A percentile compares a stretch with the other conserved stretches of the same genome.
phyloP scores from a whole-genome alignment of 73 alveolate species.

The Paramecium caudatum region DNA sequence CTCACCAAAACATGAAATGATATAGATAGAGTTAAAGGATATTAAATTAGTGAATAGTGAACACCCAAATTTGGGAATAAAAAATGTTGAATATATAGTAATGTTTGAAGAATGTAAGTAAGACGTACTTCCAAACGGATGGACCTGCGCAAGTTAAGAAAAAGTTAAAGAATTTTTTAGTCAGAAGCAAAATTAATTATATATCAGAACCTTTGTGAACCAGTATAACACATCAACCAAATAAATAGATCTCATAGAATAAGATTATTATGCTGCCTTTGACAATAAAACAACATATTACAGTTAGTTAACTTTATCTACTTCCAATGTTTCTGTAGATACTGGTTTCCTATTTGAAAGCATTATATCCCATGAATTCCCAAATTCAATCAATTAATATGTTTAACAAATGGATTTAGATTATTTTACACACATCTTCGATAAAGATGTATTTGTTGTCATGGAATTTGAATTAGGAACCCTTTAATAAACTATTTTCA shows the following conservation, averaged over 20 bases:
- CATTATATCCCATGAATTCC: not conserved
- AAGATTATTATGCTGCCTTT: not conserved
- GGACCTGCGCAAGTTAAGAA: slow-evolving; percentile 13
- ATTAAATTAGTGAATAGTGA: not conserved
- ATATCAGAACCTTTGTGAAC: not conserved
- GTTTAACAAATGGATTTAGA: not conserved
- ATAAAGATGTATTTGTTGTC: not conserved
- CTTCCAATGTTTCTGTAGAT: slow-evolving; percentile 11
- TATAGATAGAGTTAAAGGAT: not conserved
- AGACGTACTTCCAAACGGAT: not conserved
- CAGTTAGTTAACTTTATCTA: not conserved
- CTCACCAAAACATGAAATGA: not conserved
- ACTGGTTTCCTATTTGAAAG: slow-evolving; percentile 35
- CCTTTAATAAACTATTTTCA: not conserved
- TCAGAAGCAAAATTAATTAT: not conserved
- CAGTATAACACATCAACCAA: slow-evolving; percentile 24
- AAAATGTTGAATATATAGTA: slow-evolving; percentile 6
- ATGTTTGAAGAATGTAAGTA: slow-evolving; percentile 18
- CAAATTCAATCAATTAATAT: not conserved
- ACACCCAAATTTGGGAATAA: not conserved
- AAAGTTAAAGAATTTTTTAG: slow-evolving; percentile 10
- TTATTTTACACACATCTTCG: not conserved
- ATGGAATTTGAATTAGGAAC: slow-evolving; percentile 25
- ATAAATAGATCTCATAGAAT: not conserved
- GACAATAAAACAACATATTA: slow-evolving; percentile 48